Conservation (phyloP, 2,329 filamentous ascomycete genomes). For the Epicoccum nigrum region DNA sequence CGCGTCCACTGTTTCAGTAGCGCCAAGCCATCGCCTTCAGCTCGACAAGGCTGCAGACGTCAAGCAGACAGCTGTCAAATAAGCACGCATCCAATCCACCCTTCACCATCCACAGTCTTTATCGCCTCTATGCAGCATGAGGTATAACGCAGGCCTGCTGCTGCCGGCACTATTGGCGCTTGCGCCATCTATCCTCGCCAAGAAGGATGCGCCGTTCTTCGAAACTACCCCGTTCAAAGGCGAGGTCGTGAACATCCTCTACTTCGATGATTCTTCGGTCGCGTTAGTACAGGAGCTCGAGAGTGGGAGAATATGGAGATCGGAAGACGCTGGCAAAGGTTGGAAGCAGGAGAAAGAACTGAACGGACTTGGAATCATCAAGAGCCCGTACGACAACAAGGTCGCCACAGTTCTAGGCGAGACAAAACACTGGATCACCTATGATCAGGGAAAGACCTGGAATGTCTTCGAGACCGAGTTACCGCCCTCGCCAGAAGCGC, state of each 20-base stretch:
- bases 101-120: constrained; percentile 21
- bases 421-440: constrained; percentile 79
- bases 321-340: constrained; percentile 76
- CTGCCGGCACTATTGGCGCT: constrained; percentile 59
- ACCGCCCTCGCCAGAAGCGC: constrained; percentile 59
- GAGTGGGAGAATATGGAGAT: constrained; percentile 73
- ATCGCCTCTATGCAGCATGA: constrained; percentile 48
- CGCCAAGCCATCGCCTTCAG: constrained; percentile 42
- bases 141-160: constrained; percentile 49
- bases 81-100: constrained; percentile 23
- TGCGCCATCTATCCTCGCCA: constrained; percentile 36
- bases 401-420: constrained; percentile 81
- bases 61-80: constrained; percentile 46
- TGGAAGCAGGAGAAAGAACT: constrained; percentile 74
- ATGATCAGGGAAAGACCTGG: constrained; percentile 84
- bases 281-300: constrained; percentile 74
- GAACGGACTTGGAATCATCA: constrained; percentile 66
- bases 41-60: constrained; percentile 38
- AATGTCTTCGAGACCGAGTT: constrained; percentile 69
- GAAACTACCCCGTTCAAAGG: constrained; percentile 69
- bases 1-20: constrained; percentile 39
- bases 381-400: constrained; percentile 78
- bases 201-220: constrained; percentile 70
- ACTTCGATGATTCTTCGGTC: constrained; percentile 88
- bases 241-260: constrained; percentile 73